Base-by-base conservation (phyloP, 2,329 filamentous ascomycete species). In the Cladosporium cucumerinum region DNA sequence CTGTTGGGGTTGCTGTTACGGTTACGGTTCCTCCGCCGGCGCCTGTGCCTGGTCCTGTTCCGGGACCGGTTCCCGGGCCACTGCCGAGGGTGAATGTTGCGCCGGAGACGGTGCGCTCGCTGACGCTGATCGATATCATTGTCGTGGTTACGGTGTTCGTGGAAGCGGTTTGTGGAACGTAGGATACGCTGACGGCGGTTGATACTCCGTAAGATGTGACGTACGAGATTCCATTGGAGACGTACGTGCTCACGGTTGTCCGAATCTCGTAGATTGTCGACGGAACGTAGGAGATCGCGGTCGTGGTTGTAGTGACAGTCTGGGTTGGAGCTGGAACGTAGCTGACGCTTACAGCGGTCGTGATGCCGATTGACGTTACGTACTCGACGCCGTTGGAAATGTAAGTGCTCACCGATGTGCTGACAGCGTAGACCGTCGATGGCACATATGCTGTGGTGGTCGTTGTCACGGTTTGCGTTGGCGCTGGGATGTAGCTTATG, bases 151-250 rank as follows among this genome's bases (percentile, higher is more conserved):
- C 65, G 8, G 66, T 66, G 28, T 65, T 43, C 5, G 67, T 69
- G 5, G 54, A 49, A 14, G 55, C 39, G 23, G 62, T 52, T 52
- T 43, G 34, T 4, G 57, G 63, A 2, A 65, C 57, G 34, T 54
- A 65, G 2, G 66, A 66, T 0, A 69, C 61, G 51, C 57, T 67
- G 52, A 65, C 62, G 18, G 63, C 57, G 5, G 71, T 74, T 30
- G 67, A 68, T 46, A 74, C 67, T 26, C 70, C 72, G 64, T 73
- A 73, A 54, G 71, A 71, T 3, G 66, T 67, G 4, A 67, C 26
- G 30, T 66, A 65, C 1, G 73, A 73, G n/a, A 70, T 67, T 48
- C 72, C 72, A 34, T 72, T 69, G 23, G 69, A 70, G 36, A 74
- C 64, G 34, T 67, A 66, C 1, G 63, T 65, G 49, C 49, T 58